A percentile compares a stretch with the other conserved stretches of the same genome.
Conservation (phyloP, 164 flowering plant genomes). For the Stephania japonica region DNA sequence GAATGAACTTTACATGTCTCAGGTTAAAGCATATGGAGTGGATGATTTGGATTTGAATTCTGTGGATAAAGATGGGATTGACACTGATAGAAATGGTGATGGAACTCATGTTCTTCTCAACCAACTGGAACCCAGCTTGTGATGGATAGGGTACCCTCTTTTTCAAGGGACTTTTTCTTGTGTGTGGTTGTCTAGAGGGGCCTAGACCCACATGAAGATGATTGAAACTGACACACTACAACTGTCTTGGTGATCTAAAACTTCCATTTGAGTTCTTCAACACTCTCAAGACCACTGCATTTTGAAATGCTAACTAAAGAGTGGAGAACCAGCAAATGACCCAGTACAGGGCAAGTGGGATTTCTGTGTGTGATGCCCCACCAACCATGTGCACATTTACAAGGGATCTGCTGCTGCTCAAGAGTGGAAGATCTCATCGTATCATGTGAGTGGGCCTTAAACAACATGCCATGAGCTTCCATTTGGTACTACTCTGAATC, state of each 20-base stretch:
- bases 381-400: background rate
- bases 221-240: background rate
- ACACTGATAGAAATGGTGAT: slow-evolving; percentile 6
- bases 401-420: background rate
- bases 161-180: background rate
- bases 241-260: background rate
- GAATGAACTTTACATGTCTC: slow-evolving; percentile 14
- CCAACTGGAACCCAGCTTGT: slow-evolving; percentile 11
- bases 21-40: slow-evolving; percentile 7
- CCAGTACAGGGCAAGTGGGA: background rate
- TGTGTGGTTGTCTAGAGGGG: background rate
- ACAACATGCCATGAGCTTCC: background rate
- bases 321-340: background rate
- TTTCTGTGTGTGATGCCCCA: background rate
- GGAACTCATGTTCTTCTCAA: slow-evolving; percentile 19
- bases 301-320: too few species aligned
- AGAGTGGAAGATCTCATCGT: slow-evolving; percentile 11
- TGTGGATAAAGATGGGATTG: slow-evolving; percentile 7
- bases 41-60: slow-evolving; percentile 10
- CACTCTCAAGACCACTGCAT: background rate
- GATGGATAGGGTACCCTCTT: background rate
- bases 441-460: slow-evolving; percentile 8
- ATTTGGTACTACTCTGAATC: background rate
- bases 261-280: background rate
- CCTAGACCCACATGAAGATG: background rate